Evolutionary conservation across 148 eudicot genomes (phyloP).

Genomic region (Rhododendron henanense): DNA sequence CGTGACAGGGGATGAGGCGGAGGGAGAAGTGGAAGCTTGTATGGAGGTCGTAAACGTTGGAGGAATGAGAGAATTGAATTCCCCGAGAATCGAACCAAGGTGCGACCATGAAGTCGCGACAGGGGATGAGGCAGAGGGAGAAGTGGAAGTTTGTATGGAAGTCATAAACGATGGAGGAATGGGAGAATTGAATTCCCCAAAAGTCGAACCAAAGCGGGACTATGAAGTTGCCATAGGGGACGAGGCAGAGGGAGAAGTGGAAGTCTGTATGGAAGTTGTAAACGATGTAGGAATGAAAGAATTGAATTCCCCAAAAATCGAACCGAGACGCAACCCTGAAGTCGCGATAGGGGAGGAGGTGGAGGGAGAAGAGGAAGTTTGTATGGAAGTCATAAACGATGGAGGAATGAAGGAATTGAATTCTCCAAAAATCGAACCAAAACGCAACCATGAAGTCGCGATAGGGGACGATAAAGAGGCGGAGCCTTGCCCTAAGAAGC

Average conservation of each 20-base stretch:
- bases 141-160: slow-evolving; percentile 42
- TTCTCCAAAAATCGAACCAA: slow-evolving; percentile 26
- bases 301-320: slow-evolving; percentile 18
- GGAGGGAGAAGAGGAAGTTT: slow-evolving; percentile 49
- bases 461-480: slow-evolving; percentile 26
- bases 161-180: slow-evolving; percentile 24
- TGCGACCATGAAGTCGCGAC: slow-evolving; percentile 35
- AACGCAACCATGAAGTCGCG: slow-evolving; percentile 38
- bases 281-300: slow-evolving; percentile 27
- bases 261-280: slow-evolving; percentile 32
- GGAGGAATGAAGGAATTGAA: slow-evolving; percentile 29
- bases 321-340: slow-evolving; percentile 43
- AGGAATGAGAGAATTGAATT: slow-evolving; percentile 24
- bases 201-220: slow-evolving; percentile 43
- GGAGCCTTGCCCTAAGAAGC: slow-evolving; percentile 22
- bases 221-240: slow-evolving; percentile 26
- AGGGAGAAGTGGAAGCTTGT: slow-evolving; percentile 53
- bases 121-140: slow-evolving; percentile 32
- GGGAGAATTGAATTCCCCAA: slow-evolving; percentile 20
- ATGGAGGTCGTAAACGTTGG: slow-evolving; percentile 24
- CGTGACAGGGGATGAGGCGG: slow-evolving; percentile 17
- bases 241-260: slow-evolving; percentile 41
- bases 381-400: slow-evolving; percentile 25
- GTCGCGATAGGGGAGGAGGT: slow-evolving; percentile 20
- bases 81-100: slow-evolving; percentile 31